A percentile compares a stretch with the other conserved stretches of the same genome.
Evolutionary conservation across 2,329 filamentous ascomycete genomes (phyloP).

Genomic region (Stagonosporopsis vannaccii): DNA sequence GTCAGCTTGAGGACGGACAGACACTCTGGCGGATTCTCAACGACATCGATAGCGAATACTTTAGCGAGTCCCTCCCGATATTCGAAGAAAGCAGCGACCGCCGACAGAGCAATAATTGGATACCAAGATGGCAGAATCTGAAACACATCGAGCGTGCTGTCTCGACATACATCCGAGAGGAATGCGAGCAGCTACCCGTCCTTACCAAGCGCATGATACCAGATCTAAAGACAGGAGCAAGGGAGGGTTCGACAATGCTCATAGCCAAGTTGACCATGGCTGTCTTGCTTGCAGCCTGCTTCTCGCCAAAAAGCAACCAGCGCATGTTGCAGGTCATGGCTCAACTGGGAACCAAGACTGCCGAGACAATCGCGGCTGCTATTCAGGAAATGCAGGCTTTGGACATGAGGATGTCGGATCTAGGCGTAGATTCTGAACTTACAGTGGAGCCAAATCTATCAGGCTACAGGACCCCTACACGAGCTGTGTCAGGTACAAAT

Average conservation of each 20-base stretch:
- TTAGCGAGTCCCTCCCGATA: constrained; percentile 56
- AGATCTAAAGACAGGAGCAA: constrained; percentile 58
- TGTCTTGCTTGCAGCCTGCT: constrained; percentile 57
- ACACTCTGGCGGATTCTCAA: constrained; percentile 57
- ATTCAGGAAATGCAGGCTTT: constrained; percentile 51
- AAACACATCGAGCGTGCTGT: constrained; percentile 59
- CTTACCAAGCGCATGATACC: constrained; percentile 52
- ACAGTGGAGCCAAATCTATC: constrained; percentile 43
- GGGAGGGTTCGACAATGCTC: constrained; percentile 53
- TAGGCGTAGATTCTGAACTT: constrained; percentile 46
- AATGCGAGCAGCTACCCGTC: constrained; percentile 51
- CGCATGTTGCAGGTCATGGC: constrained; percentile 55
- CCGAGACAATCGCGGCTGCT: constrained; percentile 49
- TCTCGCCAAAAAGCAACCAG: constrained; percentile 57
- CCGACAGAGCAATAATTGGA: constrained; percentile 57
- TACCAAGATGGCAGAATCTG: constrained; percentile 61
- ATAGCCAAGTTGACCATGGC: constrained; percentile 56
- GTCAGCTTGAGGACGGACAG: constrained; percentile 56
- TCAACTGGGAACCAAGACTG: constrained; percentile 46
- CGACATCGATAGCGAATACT: constrained; percentile 58
- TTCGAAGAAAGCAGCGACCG: constrained; percentile 51
- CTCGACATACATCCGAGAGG: constrained; percentile 58
- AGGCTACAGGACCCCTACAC: constrained; percentile 44
- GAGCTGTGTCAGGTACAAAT: constrained; percentile 38
- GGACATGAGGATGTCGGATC: constrained; percentile 45